Percentiles rank a stretch among this genome's conserved stretches.
phyloP scores from a whole-genome alignment of 768 basidiomycete species.

The Thelephora aurantiotincta region DNA sequence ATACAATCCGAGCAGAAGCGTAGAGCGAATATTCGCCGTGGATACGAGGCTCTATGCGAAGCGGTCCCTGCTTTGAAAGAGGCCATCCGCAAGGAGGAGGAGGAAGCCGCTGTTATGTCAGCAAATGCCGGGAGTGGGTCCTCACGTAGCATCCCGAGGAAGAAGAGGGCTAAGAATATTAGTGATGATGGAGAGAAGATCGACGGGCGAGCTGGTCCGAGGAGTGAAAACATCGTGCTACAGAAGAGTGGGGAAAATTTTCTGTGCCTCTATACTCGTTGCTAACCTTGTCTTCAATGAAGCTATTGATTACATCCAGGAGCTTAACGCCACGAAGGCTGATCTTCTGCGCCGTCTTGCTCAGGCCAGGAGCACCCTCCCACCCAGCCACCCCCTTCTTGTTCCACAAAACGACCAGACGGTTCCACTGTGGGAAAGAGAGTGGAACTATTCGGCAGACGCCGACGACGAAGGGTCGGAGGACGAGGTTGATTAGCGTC shows the following conservation, averaged over 20 bases:
- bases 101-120: slow-evolving; percentile 18
- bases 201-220: slow-evolving; percentile 79
- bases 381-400: slow-evolving; percentile 45
- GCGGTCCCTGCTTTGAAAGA: slow-evolving; percentile 71
- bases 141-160: slow-evolving; percentile 3
- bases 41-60: slow-evolving; percentile 80
- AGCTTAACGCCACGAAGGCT: slow-evolving; percentile 46
- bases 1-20: slow-evolving; percentile 92
- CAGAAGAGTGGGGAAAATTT: slow-evolving; percentile 47
- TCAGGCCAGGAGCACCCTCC: slow-evolving; percentile 40
- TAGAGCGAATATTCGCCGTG: slow-evolving; percentile 77
- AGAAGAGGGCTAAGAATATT: slow-evolving; percentile 11
- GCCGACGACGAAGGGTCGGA: slow-evolving; percentile 10
- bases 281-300: slow-evolving; percentile 2
- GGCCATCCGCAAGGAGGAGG: slow-evolving; percentile 69
- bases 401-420: slow-evolving; percentile 11
- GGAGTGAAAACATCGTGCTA: slow-evolving; percentile 83
- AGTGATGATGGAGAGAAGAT: slow-evolving; percentile 40
- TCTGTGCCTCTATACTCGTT: slow-evolving; percentile 16
- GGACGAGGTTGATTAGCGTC: slow-evolving; percentile 4
- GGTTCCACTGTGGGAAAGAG: slow-evolving; percentile 60
- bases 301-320: slow-evolving; percentile 82
- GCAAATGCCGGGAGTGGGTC: neutral
- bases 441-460: slow-evolving; percentile 65
- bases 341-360: slow-evolving; percentile 44